A percentile compares a stretch with the other conserved stretches of the same genome.
Evolutionary conservation across 805 yeast species (phyloP).

Genomic region (Ogataea polymorpha): DNA sequence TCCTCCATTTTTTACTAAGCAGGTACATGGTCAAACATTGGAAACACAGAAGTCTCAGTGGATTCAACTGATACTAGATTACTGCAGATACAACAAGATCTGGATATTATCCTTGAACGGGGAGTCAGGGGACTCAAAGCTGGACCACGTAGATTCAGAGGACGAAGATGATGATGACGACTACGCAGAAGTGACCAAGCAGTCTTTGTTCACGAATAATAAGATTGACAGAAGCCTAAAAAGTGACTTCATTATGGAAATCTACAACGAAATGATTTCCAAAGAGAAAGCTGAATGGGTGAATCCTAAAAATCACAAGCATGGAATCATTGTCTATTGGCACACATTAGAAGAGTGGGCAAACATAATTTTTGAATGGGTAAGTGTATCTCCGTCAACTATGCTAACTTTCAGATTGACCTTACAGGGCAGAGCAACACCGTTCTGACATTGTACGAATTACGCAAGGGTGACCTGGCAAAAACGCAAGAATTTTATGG

Average conservation of each 20-base stretch:
- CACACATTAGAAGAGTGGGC: constrained; percentile 69
- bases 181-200: constrained; percentile 7
- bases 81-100: constrained; percentile 52
- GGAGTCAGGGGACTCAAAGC: constrained; percentile 12
- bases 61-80: constrained; percentile 60
- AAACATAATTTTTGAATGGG: constrained; percentile 58
- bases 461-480: constrained; percentile 62
- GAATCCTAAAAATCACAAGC: constrained; percentile 41
- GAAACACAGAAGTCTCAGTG: constrained; percentile 77
- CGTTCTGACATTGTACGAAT: constrained; percentile 78
- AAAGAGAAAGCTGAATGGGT: constrained; percentile 57
- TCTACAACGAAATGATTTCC: constrained; percentile 55
- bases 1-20: constrained; percentile 91
- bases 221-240: constrained; percentile 51
- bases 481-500: constrained; percentile 56
- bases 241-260: constrained; percentile 50
- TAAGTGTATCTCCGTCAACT: constrained; percentile 7
- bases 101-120: constrained; percentile 51
- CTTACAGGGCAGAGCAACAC: constrained; percentile 73
- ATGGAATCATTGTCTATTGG: constrained; percentile 63
- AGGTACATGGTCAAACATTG: constrained; percentile 78
- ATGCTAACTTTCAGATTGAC: constrained; percentile 43
- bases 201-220: constrained; percentile 47
- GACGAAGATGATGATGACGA: constrained; percentile 18
- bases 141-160: constrained; percentile 5